Base-by-base conservation (phyloP, 1,139 yeast genomes). In the Debaryomyces psychrophilus region DNA sequence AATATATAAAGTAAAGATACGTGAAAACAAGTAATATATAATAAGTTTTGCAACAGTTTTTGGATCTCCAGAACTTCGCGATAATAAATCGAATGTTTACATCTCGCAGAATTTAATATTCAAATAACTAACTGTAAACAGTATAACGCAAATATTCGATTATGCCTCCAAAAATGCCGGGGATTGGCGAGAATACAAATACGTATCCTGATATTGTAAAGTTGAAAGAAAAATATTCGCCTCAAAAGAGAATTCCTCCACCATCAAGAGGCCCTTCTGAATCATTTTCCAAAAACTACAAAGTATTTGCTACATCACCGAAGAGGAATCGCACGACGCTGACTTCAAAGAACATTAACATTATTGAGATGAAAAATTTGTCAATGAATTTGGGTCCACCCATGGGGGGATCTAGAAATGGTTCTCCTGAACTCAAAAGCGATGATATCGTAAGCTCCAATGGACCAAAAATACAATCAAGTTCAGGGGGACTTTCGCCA, bases 401-500 rank as follows among this genome's bases (percentile, higher is more conserved):
- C 9, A 12, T n/a, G 6, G 14, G n/a, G 25, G 31, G 45, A 14
- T 33, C 50, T 12, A 29, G 44, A 26, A 34, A 29, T 9, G 18
- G 43, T 9, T 38, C 33, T 7, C 41, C 41, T 6, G 41, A 37
- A 26, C 25, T 38, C 12, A 28, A 22, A 11, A 38, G 41, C 18
- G 41, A 38, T 38, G 41, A 38, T 38, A 38, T 34, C 18, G 12
- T 27, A 14, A 28, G 31, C 20, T 38, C 41, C 20, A 12, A 11
- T 18, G 34, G 33, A 14, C 18, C 41, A 12, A 27, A n/a, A 20
- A 28, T 26, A 20, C 12, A 9, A 17, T 29, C 25, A 12, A 38
- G 20, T n/a, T 28, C 35, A 5, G 53, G 40, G 11, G 34, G 53
- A 5, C 37, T 53, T 36, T 66, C 71, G 1, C 71, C 73, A 2